Conservation (phyloP, 345 rosid species). For the Odontarrhena argentea region DNA sequence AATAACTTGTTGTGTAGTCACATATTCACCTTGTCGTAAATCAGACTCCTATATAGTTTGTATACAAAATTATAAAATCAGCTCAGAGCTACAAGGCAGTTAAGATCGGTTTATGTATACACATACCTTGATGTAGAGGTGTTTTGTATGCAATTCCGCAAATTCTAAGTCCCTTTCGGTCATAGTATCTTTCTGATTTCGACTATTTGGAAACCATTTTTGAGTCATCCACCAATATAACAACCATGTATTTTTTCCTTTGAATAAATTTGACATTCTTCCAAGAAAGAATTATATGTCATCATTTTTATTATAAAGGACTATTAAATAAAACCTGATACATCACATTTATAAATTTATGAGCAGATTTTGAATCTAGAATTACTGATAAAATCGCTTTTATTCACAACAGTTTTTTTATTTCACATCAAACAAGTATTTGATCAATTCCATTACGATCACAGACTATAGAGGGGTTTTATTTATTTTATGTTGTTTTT, state of each 20-base stretch:
- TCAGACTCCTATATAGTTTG: slow-evolving; percentile 45
- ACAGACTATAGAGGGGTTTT: no score
- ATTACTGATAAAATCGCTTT: no score
- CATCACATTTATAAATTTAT: no score
- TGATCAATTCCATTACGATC: no score
- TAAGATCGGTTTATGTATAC: slow-evolving; percentile 26
- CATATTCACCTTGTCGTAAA: slow-evolving; percentile 67
- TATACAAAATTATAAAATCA: neutral
- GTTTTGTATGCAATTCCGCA: slow-evolving; percentile 42
- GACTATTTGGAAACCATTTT: slow-evolving; percentile 68
- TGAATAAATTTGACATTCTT: no score
- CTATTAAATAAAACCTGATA: no score
- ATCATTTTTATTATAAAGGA: no score
- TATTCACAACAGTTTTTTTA: no score
- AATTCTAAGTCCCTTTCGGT: slow-evolving; percentile 50
- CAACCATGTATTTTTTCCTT: slow-evolving; percentile 49
- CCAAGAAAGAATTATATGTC: no score
- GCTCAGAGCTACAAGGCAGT: neutral
- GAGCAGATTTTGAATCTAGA: no score
- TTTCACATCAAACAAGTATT: no score
- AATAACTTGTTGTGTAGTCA: slow-evolving; percentile 60
- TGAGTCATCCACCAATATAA: slow-evolving; percentile 90
- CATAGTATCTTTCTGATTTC: slow-evolving; percentile 47
- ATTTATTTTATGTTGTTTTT: no score
- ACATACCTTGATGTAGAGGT: slow-evolving; percentile 51